phyloP scores from a whole-genome alignment of 1,139 yeast genomes.

The Candida sojae region DNA sequence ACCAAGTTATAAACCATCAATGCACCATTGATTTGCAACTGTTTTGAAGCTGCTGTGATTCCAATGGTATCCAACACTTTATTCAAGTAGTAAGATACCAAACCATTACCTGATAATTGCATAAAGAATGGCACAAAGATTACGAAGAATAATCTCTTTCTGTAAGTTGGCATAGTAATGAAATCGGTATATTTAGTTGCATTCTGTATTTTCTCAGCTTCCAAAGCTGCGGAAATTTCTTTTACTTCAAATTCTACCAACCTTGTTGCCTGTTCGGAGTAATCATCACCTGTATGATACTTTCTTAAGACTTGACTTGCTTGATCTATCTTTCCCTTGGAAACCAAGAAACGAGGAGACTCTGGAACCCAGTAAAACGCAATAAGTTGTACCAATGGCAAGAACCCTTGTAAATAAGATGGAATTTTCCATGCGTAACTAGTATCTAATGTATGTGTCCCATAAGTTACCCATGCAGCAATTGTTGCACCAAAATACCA shows the following conservation, averaged over 20 bases:
- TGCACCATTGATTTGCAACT: slow-evolving; percentile 49
- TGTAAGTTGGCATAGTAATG: slow-evolving; percentile 32
- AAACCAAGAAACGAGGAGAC: slow-evolving; percentile 46
- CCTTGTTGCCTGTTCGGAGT: slow-evolving; percentile 28
- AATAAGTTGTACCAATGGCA: slow-evolving; percentile 27
- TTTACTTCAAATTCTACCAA: slow-evolving; percentile 46
- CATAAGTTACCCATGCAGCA: slow-evolving; percentile 57
- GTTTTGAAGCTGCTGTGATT: slow-evolving; percentile 42
- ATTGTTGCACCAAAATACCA: slow-evolving; percentile 56
- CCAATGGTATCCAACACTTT: slow-evolving; percentile 52
- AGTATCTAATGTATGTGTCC: slow-evolving; percentile 34
- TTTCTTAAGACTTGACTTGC: slow-evolving; percentile 44
- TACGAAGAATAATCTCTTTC: slow-evolving; percentile 45
- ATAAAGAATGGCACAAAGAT: slow-evolving; percentile 36
- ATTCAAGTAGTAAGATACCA: slow-evolving; percentile 52
- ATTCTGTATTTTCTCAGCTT: slow-evolving; percentile 28
- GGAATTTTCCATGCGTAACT: slow-evolving; percentile 48
- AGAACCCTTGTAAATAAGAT: slow-evolving; percentile 44
- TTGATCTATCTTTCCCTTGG: slow-evolving; percentile 35
- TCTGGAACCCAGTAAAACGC: slow-evolving; percentile 43
- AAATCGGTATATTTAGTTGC: slow-evolving; percentile 37
- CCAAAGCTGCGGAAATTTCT: slow-evolving; percentile 45
- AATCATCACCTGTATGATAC: slow-evolving; percentile 40
- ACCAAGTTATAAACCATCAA: slow-evolving; percentile 45
- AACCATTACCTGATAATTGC: slow-evolving; percentile 54